Evolutionary conservation across 495 filamentous ascomycete genomes (phyloP).

Genomic region (Stereocaulon alpinum): DNA sequence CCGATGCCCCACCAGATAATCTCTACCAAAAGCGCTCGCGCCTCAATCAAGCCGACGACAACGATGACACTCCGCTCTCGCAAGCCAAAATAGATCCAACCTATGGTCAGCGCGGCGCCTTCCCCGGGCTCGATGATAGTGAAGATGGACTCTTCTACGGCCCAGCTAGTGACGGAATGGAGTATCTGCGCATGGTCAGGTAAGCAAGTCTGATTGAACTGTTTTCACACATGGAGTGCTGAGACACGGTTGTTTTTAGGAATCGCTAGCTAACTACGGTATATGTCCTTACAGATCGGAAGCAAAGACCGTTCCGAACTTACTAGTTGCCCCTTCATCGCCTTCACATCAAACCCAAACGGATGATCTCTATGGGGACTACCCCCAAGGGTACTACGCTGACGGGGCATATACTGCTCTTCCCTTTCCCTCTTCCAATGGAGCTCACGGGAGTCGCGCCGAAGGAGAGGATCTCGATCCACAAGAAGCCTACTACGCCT

Average conservation of each 20-base stretch:
- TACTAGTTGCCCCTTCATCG: conserved; percentile 47
- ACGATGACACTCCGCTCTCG: not conserved
- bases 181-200: conserved; percentile 74
- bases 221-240: not conserved
- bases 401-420: conserved; percentile 62
- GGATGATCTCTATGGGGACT: conserved; percentile 26
- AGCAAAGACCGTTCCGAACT: conserved; percentile 56
- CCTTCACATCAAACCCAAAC: conserved; percentile 34
- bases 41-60: conserved; percentile 6
- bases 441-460: conserved; percentile 10
- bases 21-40: conserved; percentile 4
- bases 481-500: conserved; percentile 51
- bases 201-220: conserved; percentile 33
- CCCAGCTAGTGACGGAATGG: conserved; percentile 50
- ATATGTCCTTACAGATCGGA: conserved; percentile 49
- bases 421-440: conserved; percentile 5
- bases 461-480: conserved; percentile 35
- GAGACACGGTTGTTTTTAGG: conserved; percentile 4
- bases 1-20: not conserved
- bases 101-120: conserved; percentile 67
- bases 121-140: conserved; percentile 58
- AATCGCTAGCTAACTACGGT: conserved; percentile 29
- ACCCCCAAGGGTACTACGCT: conserved; percentile 44
- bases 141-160: conserved; percentile 43
- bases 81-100: conserved; percentile 48